phyloP scores from a whole-genome alignment of 2,329 filamentous ascomycete species.

The Tolypocladium tropicale region DNA sequence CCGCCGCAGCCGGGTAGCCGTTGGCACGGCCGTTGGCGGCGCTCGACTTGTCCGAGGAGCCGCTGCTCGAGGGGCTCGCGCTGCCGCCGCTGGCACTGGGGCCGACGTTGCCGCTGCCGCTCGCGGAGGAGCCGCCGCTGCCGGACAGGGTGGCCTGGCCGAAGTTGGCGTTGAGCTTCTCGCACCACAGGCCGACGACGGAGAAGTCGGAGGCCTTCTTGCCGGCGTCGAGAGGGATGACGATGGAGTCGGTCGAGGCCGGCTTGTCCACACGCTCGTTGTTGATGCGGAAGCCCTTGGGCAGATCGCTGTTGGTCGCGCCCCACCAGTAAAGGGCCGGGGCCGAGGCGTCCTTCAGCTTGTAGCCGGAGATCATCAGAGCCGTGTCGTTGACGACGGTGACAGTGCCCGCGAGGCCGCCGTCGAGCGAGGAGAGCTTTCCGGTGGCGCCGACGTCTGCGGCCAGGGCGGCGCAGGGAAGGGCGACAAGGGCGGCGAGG shows the following conservation, averaged over 20 bases:
- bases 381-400: slow-evolving; percentile 11
- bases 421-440: slow-evolving; percentile 11
- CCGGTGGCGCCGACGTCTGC: slow-evolving; percentile 9
- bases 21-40: neutral
- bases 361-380: slow-evolving; percentile 11
- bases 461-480: slow-evolving; percentile 5
- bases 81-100: neutral
- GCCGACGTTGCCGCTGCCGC: neutral
- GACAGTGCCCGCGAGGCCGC: slow-evolving; percentile 13
- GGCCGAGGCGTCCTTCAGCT: slow-evolving; percentile 13
- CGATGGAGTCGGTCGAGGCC: slow-evolving; percentile 7
- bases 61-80: neutral
- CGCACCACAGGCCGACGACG: slow-evolving; percentile 13
- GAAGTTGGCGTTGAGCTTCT: slow-evolving; percentile 13
- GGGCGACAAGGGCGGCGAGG: neutral
- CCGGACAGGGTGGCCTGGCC: slow-evolving; percentile 9
- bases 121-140: neutral
- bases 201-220: slow-evolving; percentile 12
- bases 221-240: slow-evolving; percentile 13
- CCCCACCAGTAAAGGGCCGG: slow-evolving; percentile 19
- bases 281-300: slow-evolving; percentile 15
- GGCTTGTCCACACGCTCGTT: slow-evolving; percentile 11
- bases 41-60: neutral
- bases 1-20: neutral
- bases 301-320: slow-evolving; percentile 7